A percentile compares a stretch with the other conserved stretches of the same genome.
These are phyloP conservation scores for Ophiostoma quercus DNA, from an alignment of 2,329 filamentous ascomycete genomes.

Conservation along the genomic window DNA sequence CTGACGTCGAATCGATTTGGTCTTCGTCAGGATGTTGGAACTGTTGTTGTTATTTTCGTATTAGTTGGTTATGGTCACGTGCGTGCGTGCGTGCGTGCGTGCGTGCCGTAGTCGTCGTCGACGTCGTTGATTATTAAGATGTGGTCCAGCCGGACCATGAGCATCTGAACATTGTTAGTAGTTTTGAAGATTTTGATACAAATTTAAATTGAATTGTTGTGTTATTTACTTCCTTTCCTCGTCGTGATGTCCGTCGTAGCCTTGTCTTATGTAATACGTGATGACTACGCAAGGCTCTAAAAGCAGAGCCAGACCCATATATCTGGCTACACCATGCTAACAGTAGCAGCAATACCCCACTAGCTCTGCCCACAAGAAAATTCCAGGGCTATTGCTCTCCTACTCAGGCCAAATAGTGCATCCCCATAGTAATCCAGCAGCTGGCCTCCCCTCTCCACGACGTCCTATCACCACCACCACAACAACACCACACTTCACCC, in stretches of 20 bases:
- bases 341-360: conserved; percentile 15
- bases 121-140: neutral
- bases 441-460: conserved; percentile 1
- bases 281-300: conserved; percentile 14
- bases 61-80: neutral
- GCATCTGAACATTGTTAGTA: neutral
- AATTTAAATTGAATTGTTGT: neutral
- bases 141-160: no score
- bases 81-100: neutral
- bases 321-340: conserved; percentile 3
- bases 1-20: neutral
- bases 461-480: conserved; percentile 3
- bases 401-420: conserved; percentile 8
- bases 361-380: conserved; percentile 21
- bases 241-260: neutral
- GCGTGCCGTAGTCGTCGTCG: no score
- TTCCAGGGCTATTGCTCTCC: conserved; percentile 15
- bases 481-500: neutral
- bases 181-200: neutral
- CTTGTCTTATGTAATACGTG: conserved; percentile 6
- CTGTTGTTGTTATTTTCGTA: neutral
- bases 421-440: conserved; percentile 3
- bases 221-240: neutral
- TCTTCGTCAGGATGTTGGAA: neutral
- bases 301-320: neutral